Conservation (phyloP, 208 protist genomes). For the Giardia duodenalis region DNA sequence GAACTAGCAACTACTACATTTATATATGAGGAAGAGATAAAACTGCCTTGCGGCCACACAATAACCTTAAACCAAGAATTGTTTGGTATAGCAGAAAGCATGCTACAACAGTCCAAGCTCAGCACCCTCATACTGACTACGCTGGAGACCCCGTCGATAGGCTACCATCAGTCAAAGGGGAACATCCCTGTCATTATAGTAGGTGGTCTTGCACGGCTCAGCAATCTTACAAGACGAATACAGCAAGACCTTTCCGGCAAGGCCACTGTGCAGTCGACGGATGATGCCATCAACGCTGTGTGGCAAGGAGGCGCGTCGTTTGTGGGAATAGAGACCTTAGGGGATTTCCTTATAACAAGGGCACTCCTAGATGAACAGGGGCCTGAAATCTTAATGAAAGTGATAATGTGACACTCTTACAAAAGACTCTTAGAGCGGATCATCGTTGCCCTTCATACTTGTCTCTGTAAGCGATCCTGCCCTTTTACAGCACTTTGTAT, state of each 20-base stretch:
- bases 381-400: background rate
- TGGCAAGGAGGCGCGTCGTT: background rate
- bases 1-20: background rate
- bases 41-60: background rate
- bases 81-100: background rate
- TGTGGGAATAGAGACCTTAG: background rate
- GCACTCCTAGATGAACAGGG: background rate
- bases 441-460: too few species aligned
- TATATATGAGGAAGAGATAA: background rate
- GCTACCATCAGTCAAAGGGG: background rate
- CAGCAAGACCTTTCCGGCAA: background rate
- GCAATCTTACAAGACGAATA: background rate
- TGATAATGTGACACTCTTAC: background rate
- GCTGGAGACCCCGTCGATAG: background rate
- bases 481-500: too few species aligned
- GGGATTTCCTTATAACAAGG: background rate
- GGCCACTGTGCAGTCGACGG: background rate
- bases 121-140: background rate
- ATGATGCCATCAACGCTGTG: background rate
- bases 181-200: background rate
- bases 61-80: background rate
- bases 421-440: too few species aligned
- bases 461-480: too few species aligned
- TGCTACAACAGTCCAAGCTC: background rate
- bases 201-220: background rate